Evolutionary conservation across 192 early-diverging fungal genomes (phyloP), one percentile per base, ranked within the genome.

Genomic region (Funneliformis geosporum): DNA sequence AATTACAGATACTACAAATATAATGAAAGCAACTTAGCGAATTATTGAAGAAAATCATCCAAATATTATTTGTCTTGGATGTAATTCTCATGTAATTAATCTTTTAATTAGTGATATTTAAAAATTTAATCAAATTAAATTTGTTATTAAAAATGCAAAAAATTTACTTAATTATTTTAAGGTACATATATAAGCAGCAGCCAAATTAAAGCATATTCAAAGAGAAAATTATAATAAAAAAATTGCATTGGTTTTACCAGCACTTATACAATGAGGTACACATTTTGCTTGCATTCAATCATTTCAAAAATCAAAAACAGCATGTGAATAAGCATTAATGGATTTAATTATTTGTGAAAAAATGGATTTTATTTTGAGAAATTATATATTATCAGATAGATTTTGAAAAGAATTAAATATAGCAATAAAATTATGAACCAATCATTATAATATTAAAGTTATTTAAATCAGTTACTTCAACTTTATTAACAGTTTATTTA

Each of bases 401-500:
- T 69, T 69, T 43, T 69, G 38, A 16, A 8, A 69, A 43, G 8
- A 44, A n/a, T 6, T 69, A 40, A 21, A 43, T 21, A 18, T 43
- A n/a, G 6, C n/a, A n/a, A 16, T 21, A 43, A 23, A 18, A 69
- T 69, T 69, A 42, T 69, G 11, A 69, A 21, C 38, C 4, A 69
- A 43, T 69, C 5, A 14, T 69, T 11, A 21, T 43, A 42, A n/a
- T 1, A 23, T 43, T 70, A n/a, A 70, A 70, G 8, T 62, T 70
- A 46, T 70, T 70, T 70, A 42, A 70, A 46, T 70, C 67, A 43
- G 67, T 44, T 70, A 25, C 8, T 9, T n/a, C 67, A 33, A 70
- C 9, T 2, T 6, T 70, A 44, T 70, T 4, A 43, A n/a, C 38
- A 7, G 21, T 44, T 70, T 70, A 70, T 16, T 43, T 21, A 18